Evolutionary conservation across 2,329 filamentous ascomycete species (phyloP).

Genomic region (Hymenoscyphus fraxineus): DNA sequence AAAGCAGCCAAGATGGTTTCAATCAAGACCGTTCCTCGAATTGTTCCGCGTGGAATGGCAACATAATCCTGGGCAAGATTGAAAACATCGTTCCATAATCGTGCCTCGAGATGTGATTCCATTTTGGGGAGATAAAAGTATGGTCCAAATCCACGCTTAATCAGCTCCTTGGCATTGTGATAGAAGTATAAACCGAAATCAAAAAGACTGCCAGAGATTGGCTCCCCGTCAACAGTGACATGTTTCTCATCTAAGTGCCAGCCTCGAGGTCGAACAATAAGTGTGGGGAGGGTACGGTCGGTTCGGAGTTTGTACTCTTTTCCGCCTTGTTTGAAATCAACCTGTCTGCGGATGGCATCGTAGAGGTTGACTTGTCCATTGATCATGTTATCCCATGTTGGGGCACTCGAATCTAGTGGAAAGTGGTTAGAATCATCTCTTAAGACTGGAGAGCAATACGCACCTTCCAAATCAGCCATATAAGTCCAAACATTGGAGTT

Average conservation of each 20-base stretch:
- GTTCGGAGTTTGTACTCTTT: constrained; percentile 98
- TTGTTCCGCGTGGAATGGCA: constrained; percentile 83
- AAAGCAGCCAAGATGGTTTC: constrained; percentile 98
- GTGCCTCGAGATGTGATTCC: constrained; percentile 94
- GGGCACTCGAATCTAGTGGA: constrained; percentile 77
- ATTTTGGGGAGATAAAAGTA: constrained; percentile 99
- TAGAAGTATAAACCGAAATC: constrained; percentile 99
- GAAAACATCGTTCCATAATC: constrained; percentile 98
- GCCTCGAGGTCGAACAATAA: constrained; percentile 90
- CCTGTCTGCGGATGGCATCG: constrained; percentile 87
- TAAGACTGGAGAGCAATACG: neutral
- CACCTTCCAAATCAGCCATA: constrained; percentile 98
- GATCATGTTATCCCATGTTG: constrained; percentile 99
- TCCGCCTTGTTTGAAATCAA: constrained; percentile 91
- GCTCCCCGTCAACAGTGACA: constrained; percentile 89
- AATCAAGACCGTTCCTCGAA: constrained; percentile 91
- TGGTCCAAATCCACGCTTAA: constrained; percentile 78
- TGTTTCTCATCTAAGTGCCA: constrained; percentile 99
- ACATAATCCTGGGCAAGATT: constrained; percentile 93
- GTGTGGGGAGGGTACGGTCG: constrained; percentile 79
- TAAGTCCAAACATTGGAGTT: constrained; percentile 98
- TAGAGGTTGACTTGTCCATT: constrained; percentile 97
- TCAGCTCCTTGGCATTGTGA: constrained; percentile 90
- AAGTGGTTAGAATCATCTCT: constrained; percentile 17
- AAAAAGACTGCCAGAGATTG: constrained; percentile 88